Evolutionary conservation across 2,329 filamentous ascomycete genomes (phyloP), one percentile per base, ranked within the genome.

Genomic region (Stachybotrys echinatus): DNA sequence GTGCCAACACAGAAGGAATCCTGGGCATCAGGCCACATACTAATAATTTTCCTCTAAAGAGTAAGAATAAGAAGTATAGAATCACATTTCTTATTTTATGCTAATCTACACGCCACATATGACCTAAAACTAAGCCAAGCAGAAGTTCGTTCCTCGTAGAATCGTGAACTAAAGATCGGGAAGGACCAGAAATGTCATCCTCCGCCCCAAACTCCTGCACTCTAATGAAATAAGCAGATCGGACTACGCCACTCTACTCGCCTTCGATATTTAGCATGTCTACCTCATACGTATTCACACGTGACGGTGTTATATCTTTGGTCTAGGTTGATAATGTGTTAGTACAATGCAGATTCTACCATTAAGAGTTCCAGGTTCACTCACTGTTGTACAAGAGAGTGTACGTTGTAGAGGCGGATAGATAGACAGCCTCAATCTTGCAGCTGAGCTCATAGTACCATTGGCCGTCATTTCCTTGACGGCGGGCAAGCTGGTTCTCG

Each of bases 341-440:
- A 14, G 2, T 5, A 7, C n/a, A 12, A 6, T 34, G 27, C 3
- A 3, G 10, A 34, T 14, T 3, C 14, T 5, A 14, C 27, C 5
- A 8, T 5, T 10, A 34, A 5, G 27, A 5, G n/a, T n/a, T n/a
- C n/a, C n/a, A n/a, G 6, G 17, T 17, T 18, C 20, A 54, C 69
- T 55, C 56, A 72, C 71, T 64, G 47, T 74, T 68, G 50, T 71
- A 68, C 7, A 74, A 58, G 27, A 75, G 58, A 5, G 72, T 73
- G 53, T 75, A 75, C 22, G 65, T 61, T 1, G 71, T 74, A 5
- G 65, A 71, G 1, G 69, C 70, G 2, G 71, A 73, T 6, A 67
- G 62, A 53, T 72, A 74, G 3, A 71, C 61, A 1, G 68, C 63
- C 53, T 75, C 70, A 17, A 75, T 68, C 50, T 68, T 62, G 54